Evolutionary conservation across 1,139 yeast species (phyloP), one percentile per base, ranked within the genome.

Genomic region (Debaryomyces nepalensis): DNA sequence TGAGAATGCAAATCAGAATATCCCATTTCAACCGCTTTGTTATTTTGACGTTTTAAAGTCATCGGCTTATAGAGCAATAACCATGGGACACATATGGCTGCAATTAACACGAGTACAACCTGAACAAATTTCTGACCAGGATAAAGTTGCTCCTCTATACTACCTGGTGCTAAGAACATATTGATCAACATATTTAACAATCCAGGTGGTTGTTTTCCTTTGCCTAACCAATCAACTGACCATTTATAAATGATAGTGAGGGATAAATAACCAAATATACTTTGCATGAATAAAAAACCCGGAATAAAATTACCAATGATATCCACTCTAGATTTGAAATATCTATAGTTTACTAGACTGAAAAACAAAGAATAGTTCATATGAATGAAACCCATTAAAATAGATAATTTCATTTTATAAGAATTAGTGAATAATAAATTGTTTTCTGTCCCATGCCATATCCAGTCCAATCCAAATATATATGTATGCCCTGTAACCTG

Each of bases 361-460:
- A 89, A 89, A 66, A 82, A 68, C 56, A 86, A 82, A 3, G 97
- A 88, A 66, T 93, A 93, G 32, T 90, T 79, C 99, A 93, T 93
- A 64, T 93, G 99, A 31, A 79, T 75, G 62, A 86, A 91, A 10
- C 99, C 99, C 95, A 93, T 87, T 52, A 95, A 73, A 47, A 93
- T 87, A 2, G 98, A 90, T 48, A 93, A 70, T 61, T 93, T 93
- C 99, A 93, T 93, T 71, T 93, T 93, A 69, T 88, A 91, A 1
- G 98, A 90, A 65, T 93, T 93, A 39, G 96, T 82, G 66, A 93
- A 93, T 43, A 93, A 70, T 57, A 93, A 75, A 48, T 85, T 87
- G 66, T 95, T 95, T 48, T 93, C 98, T 29, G 98, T 80, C 2
- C 97, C 97, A 61, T 93, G 99, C 99, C 99, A 93, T 11, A 85